A percentile compares a stretch with the other conserved stretches of the same genome.
Conservation (phyloP, 2,329 filamentous ascomycete species). For the Sclerotinia spermophila region DNA sequence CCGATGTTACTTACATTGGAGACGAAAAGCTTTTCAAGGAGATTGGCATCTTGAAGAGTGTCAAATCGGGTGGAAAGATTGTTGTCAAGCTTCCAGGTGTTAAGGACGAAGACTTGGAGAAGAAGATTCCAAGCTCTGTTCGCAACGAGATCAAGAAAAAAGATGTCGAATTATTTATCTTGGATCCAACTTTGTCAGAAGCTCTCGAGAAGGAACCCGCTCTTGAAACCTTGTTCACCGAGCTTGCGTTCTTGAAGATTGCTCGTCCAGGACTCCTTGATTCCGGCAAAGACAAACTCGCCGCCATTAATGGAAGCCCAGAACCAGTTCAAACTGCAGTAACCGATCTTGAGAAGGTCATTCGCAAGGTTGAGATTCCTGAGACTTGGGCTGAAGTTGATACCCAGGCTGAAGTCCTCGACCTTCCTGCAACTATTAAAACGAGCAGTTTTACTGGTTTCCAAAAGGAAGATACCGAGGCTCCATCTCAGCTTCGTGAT, state of each 20-base stretch:
- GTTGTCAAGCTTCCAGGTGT: slow-evolving; percentile 73
- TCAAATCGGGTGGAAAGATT: slow-evolving; percentile 68
- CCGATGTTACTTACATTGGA: slow-evolving; percentile 75
- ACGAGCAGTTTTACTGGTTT: slow-evolving; percentile 80
- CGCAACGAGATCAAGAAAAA: slow-evolving; percentile 70
- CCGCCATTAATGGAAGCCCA: slow-evolving; percentile 53
- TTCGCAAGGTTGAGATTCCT: slow-evolving; percentile 72
- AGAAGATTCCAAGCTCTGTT: slow-evolving; percentile 69
- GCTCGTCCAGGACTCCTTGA: slow-evolving; percentile 63
- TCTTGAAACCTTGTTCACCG: slow-evolving; percentile 64
- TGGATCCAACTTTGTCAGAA: slow-evolving; percentile 68
- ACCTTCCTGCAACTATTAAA: slow-evolving; percentile 62
- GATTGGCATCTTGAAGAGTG: slow-evolving; percentile 66
- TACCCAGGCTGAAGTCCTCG: slow-evolving; percentile 50
- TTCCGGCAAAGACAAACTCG: slow-evolving; percentile 63
- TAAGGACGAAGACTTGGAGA: slow-evolving; percentile 87
- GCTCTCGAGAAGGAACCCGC: slow-evolving; percentile 62
- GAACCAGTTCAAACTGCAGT: slow-evolving; percentile 52
- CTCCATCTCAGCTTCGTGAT: slow-evolving; percentile 61
- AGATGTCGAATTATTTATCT: slow-evolving; percentile 65
- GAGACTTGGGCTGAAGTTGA: slow-evolving; percentile 74
- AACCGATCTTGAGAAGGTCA: slow-evolving; percentile 63
- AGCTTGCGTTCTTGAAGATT: slow-evolving; percentile 80
- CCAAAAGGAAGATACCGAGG: slow-evolving; percentile 70
- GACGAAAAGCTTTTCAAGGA: slow-evolving; percentile 76